These are phyloP conservation scores for Knufia petricola DNA, from an alignment of 2,329 filamentous ascomycete species.

Conservation along the genomic window DNA sequence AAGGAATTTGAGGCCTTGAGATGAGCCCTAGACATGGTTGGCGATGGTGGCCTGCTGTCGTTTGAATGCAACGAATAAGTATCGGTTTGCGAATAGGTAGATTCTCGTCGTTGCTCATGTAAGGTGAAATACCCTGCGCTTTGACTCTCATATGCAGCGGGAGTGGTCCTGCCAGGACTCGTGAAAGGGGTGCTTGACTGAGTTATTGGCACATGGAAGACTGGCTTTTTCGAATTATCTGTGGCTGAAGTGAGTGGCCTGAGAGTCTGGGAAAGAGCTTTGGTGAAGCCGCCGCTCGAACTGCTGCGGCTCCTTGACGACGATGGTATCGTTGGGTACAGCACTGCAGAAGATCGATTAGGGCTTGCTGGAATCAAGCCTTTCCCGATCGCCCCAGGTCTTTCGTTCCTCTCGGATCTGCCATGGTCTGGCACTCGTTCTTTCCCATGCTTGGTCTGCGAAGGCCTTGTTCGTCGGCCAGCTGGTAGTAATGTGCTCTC, in stretches of 20 bases:
- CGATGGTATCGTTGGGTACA: constrained; percentile 9
- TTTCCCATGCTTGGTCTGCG: constrained; percentile 13
- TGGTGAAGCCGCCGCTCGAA: background rate
- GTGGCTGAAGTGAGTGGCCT: constrained; percentile 7
- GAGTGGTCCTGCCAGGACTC: constrained; percentile 13
- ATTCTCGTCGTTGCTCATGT: constrained; percentile 32
- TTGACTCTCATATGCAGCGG: constrained; percentile 16
- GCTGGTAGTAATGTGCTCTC: constrained; percentile 12
- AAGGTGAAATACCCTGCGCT: constrained; percentile 28
- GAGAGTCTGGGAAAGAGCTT: constrained; percentile 1
- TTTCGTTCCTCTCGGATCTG: constrained; percentile 14
- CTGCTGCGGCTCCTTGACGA: constrained; percentile 5
- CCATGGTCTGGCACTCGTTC: constrained; percentile 10
- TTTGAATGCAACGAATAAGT: constrained; percentile 31
- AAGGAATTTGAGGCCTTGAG: constrained; percentile 35
- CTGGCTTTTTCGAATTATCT: constrained; percentile 3
- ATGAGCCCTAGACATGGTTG: constrained; percentile 31
- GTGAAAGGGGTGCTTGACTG: constrained; percentile 15
- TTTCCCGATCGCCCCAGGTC: constrained; percentile 19
- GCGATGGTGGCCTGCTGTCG: constrained; percentile 31
- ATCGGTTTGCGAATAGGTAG: constrained; percentile 34
- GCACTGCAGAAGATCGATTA: constrained; percentile 17
- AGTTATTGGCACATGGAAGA: constrained; percentile 7
- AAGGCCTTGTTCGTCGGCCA: constrained; percentile 11
- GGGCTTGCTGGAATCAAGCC: constrained; percentile 22